Conservation (phyloP, 2,329 filamentous ascomycete genomes). For the Nemania abortiva region DNA sequence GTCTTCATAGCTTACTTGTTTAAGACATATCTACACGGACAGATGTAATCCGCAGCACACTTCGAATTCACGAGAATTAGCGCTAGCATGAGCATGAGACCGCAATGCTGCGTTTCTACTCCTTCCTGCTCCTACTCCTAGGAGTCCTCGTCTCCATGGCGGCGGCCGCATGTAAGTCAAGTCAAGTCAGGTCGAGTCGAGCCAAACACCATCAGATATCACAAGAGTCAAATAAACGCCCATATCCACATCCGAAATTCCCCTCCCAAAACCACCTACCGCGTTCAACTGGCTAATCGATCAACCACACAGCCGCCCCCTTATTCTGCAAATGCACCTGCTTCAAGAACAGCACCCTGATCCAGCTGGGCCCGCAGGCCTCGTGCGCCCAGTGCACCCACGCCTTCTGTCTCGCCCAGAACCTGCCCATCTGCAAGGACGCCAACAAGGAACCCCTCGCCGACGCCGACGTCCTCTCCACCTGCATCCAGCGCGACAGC, state of each 20-base stretch:
- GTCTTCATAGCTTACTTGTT: not conserved
- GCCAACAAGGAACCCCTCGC: slow-evolving; percentile 71
- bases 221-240: no score
- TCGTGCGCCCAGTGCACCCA: slow-evolving; percentile 73
- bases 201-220: no score
- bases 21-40: not conserved
- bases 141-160: slow-evolving; percentile 50
- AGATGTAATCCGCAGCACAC: not conserved
- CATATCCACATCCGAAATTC: not conserved
- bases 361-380: slow-evolving; percentile 65
- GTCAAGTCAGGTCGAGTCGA: not conserved
- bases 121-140: slow-evolving; percentile 49
- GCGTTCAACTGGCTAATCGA: not conserved
- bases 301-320: slow-evolving; percentile 62
- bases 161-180: slow-evolving; percentile 58
- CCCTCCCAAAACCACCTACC: not conserved
- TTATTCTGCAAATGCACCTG: slow-evolving; percentile 79
- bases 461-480: slow-evolving; percentile 71
- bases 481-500: slow-evolving; percentile 75
- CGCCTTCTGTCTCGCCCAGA: slow-evolving; percentile 71
- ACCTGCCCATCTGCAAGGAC: slow-evolving; percentile 71
- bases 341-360: slow-evolving; percentile 77
- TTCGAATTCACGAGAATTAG: slow-evolving; percentile 14
- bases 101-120: slow-evolving; percentile 47
- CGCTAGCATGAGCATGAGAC: not conserved